phyloP scores from a whole-genome alignment of 768 basidiomycete genomes.

The Cystobasidium ongulense region DNA sequence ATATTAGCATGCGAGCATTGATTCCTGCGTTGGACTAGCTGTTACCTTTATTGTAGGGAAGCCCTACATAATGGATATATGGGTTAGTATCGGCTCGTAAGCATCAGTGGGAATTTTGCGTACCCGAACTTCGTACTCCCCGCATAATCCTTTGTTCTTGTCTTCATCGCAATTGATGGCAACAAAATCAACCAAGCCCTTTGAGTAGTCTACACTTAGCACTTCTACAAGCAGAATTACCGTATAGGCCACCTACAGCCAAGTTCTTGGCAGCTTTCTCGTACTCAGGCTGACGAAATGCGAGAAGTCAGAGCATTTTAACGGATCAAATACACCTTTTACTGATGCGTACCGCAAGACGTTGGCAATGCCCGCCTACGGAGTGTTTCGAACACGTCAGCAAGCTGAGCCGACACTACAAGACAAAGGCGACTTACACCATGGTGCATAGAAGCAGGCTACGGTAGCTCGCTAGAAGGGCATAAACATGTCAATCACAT shows the following conservation, averaged over 20 bases:
- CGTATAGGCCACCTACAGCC: background rate
- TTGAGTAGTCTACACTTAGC: background rate
- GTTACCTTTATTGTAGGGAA: conserved; percentile 41
- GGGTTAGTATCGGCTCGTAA: background rate
- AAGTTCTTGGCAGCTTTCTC: conserved; percentile 38
- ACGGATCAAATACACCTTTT: conserved; percentile 34
- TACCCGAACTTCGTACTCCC: conserved; percentile 36
- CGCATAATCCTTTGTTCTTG: conserved; percentile 40
- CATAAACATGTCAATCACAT: background rate
- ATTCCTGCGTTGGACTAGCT: too few relatives aligned
- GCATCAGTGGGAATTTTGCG: background rate
- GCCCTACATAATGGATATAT: conserved; percentile 13
- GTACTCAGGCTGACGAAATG: conserved; percentile 32
- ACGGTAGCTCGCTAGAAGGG: conserved; percentile 13
- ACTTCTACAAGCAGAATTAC: too few relatives aligned
- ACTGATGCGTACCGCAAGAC: conserved; percentile 2
- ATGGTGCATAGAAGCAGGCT: conserved; percentile 27
- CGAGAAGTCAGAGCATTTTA: conserved; percentile 31
- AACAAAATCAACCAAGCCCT: conserved; percentile 40
- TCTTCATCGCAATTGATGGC: conserved; percentile 41
- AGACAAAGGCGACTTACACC: conserved; percentile 4
- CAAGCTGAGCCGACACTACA: background rate
- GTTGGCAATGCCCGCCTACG: conserved; percentile 28
- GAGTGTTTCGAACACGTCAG: background rate
- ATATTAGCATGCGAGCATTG: background rate